Evolutionary conservation across 164 flowering plant genomes (phyloP), one percentile per base, ranked within the genome.

Genomic region (Stephania cephalantha): DNA sequence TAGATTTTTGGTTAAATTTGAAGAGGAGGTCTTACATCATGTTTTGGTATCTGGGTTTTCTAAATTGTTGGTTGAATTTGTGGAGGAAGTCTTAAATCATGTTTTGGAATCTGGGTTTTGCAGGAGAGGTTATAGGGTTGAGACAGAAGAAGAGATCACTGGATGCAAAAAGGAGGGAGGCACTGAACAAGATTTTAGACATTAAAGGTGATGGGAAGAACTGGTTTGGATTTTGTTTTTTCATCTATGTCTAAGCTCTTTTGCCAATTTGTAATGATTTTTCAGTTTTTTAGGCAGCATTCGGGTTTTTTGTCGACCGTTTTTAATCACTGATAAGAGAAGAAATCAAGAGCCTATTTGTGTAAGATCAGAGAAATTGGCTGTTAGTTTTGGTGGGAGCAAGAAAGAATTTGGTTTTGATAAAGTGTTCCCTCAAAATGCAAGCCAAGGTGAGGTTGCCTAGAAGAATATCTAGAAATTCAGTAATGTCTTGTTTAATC

Each of bases 261-360:
- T 44, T 71, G 25, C 55, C 53, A 9, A 9, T 48, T 8, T 48
- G 53, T 12, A 48, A 46, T 68, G 30, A 63, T n/a, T 75, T 48
- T 22, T 31, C 65, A 67, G 67, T 55, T 78, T 76, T 83, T 70
- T 85, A 93, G 97, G 97, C 63, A 81, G 85, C 82, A 90, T 90
- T 73, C 78, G 97, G 72, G 97, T 90, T 12, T 86, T 91, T 78
- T 91, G 94, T 79, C 81, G 93, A 45, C 95, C 97, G 6, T 81
- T 84, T 71, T 74, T 81, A 18, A 53, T 79, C 15, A 72, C 76
- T 15, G 85, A 85, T 22, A 85, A 73, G 77, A 83, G 83, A 73
- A 82, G 73, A 74, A 73, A 73, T 48, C 83, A 53, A n/a, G 85
- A 84, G 63, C 88, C 90, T 53, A 74, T 91, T 74, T 82, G 85